Evolutionary conservation across 2,329 filamentous ascomycete species (phyloP).

Genomic region (Phaeosphaeria sp.): DNA sequence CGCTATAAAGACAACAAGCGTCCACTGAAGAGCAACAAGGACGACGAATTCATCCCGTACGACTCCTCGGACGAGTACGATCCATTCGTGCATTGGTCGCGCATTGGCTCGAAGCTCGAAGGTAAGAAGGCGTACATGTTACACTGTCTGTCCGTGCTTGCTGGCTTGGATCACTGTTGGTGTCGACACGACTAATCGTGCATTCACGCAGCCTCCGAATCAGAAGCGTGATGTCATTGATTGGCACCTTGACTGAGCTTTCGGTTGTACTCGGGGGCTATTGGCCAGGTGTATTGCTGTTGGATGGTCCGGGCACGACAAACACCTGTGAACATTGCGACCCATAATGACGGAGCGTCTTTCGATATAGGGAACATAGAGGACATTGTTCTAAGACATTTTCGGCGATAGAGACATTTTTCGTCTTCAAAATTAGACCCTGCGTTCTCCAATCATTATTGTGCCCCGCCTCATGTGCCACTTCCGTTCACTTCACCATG

Average conservation of each 20-base stretch:
- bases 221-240: slow-evolving; percentile 9
- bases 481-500: neutral
- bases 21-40: neutral
- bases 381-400: too few species aligned
- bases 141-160: neutral
- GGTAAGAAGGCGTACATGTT: neutral
- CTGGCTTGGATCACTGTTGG: slow-evolving; percentile 18
- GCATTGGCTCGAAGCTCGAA: slow-evolving; percentile 4
- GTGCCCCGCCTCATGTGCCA: neutral
- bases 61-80: slow-evolving; percentile 8
- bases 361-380: too few species aligned
- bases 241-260: slow-evolving; percentile 5
- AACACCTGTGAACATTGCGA: neutral
- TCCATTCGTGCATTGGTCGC: slow-evolving; percentile 13
- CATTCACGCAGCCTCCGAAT: slow-evolving; percentile 6
- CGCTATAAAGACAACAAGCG: neutral
- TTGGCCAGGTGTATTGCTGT: neutral
- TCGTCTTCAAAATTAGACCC: too few species aligned
- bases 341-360: neutral
- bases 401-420: neutral
- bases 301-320: neutral
- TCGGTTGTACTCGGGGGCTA: too few species aligned
- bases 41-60: slow-evolving; percentile 17
- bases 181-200: slow-evolving; percentile 4
- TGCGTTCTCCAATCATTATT: too few species aligned